phyloP scores from a whole-genome alignment of 805 yeast species.

The Pachysolen tannophilus region DNA sequence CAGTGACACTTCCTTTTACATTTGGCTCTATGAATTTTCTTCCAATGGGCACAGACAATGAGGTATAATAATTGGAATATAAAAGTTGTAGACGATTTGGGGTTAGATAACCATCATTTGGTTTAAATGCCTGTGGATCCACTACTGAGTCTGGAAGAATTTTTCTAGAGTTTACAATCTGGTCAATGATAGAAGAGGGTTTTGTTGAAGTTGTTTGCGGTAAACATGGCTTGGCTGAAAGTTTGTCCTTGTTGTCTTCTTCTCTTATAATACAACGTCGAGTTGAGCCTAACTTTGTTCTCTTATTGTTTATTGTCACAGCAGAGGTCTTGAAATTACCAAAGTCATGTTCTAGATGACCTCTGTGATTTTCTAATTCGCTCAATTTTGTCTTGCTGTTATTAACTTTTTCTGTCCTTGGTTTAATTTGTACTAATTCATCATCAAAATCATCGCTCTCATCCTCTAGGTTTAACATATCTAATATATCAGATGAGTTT shows the following conservation, averaged over 20 bases:
- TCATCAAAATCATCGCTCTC: background rate
- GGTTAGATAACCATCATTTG: constrained; percentile 31
- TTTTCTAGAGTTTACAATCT: constrained; percentile 3
- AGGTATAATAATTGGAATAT: constrained; percentile 28
- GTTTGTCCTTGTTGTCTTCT: constrained; percentile 1
- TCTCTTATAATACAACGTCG: constrained; percentile 1
- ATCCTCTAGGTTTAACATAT: background rate
- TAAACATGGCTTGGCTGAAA: background rate
- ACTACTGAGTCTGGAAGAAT: constrained; percentile 1
- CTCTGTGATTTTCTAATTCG: too few relatives aligned
- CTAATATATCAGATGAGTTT: background rate
- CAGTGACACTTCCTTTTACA: constrained; percentile 11
- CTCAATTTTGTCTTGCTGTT: too few relatives aligned
- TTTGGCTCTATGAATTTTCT: constrained; percentile 18
- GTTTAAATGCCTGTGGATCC: constrained; percentile 14
- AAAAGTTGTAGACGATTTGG: constrained; percentile 30
- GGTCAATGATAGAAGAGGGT: constrained; percentile 8
- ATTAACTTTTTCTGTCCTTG: background rate
- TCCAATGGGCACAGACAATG: constrained; percentile 16
- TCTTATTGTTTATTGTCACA: background rate
- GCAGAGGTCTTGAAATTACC: background rate
- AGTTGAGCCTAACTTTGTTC: constrained; percentile 4
- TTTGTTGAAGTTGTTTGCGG: background rate
- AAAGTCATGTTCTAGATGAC: too few relatives aligned
- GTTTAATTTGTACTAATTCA: background rate